Evolutionary conservation across 768 basidiomycete genomes (phyloP).

Genomic region (Suillus sp.): DNA sequence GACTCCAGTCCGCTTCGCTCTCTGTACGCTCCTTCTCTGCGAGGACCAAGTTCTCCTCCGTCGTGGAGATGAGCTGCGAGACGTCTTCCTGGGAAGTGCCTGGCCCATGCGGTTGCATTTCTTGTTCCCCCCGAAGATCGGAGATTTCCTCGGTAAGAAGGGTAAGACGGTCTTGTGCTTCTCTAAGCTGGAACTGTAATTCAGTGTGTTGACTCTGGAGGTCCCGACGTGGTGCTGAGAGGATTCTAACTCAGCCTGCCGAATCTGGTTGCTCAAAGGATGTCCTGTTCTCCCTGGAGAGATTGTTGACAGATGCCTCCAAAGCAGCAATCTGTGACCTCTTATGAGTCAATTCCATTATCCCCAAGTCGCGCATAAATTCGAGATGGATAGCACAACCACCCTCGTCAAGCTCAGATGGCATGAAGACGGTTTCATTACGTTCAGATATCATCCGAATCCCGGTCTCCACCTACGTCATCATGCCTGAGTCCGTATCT

Average conservation of each 20-base stretch:
- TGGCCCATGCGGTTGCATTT: conserved; percentile 43
- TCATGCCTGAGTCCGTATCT: conserved; percentile 2
- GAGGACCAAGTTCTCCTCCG: conserved; percentile 61
- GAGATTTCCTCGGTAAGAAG: conserved; percentile 71
- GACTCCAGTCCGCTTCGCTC: conserved; percentile 86
- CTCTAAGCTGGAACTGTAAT: conserved; percentile 82
- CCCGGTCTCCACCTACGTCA: too few relatives aligned
- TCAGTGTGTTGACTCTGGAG: conserved; percentile 81
- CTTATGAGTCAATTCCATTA: conserved; percentile 62
- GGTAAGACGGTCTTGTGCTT: conserved; percentile 69
- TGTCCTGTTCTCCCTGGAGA: conserved; percentile 72
- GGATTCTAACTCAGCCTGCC: conserved; percentile 90
- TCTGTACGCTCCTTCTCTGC: conserved; percentile 86
- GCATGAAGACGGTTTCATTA: background rate
- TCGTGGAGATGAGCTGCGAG: conserved; percentile 71
- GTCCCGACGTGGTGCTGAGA: conserved; percentile 74
- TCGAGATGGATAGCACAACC: too few relatives aligned
- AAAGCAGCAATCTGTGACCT: conserved; percentile 66
- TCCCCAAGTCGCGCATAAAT: too few relatives aligned
- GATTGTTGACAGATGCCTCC: conserved; percentile 66
- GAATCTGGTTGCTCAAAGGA: conserved; percentile 87
- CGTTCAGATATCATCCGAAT: background rate
- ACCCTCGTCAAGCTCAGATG: too few relatives aligned
- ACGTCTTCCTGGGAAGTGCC: conserved; percentile 61
- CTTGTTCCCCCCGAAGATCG: conserved; percentile 64